Conservation (phyloP, 345 rosid species). For the Sapria himalayana region DNA sequence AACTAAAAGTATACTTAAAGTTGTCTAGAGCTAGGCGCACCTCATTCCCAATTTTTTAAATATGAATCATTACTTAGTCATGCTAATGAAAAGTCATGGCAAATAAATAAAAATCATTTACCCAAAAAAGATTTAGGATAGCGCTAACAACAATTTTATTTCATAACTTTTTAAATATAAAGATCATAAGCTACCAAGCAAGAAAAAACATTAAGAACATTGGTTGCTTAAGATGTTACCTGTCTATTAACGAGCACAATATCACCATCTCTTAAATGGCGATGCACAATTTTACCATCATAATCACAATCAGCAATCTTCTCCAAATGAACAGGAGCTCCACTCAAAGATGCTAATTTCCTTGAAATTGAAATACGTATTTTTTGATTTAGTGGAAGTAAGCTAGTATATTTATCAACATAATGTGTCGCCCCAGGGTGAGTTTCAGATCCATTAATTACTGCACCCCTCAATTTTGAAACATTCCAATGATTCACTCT, state of each 20-base stretch:
- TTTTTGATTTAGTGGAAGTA: slow-evolving; percentile 28
- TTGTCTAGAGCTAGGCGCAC: too few relatives aligned
- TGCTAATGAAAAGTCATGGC: too few relatives aligned
- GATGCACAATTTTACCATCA: slow-evolving; percentile 71
- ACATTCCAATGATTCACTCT: slow-evolving; percentile 84
- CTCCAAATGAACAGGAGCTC: slow-evolving; percentile 38
- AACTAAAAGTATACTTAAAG: too few relatives aligned
- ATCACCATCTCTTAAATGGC: slow-evolving; percentile 88
- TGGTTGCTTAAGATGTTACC: too few relatives aligned
- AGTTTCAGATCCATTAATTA: slow-evolving; percentile 62
- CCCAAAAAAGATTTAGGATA: too few relatives aligned
- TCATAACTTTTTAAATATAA: too few relatives aligned
- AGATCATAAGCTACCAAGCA: too few relatives aligned
- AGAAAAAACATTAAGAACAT: too few relatives aligned
- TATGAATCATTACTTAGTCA: too few relatives aligned
- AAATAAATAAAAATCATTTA: too few relatives aligned
- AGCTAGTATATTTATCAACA: slow-evolving; percentile 45
- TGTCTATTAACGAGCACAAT: slow-evolving; percentile 88
- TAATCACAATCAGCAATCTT: slow-evolving; percentile 33
- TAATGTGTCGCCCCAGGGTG: slow-evolving; percentile 93
- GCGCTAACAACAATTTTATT: too few relatives aligned
- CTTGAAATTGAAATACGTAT: slow-evolving; percentile 49
- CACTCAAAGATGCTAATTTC: slow-evolving; percentile 59
- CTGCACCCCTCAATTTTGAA: slow-evolving; percentile 45
- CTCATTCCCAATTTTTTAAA: too few relatives aligned